Evolutionary conservation across 345 rosid genomes (phyloP), one percentile per base, ranked within the genome.

Genomic region (Psidium guajava): DNA sequence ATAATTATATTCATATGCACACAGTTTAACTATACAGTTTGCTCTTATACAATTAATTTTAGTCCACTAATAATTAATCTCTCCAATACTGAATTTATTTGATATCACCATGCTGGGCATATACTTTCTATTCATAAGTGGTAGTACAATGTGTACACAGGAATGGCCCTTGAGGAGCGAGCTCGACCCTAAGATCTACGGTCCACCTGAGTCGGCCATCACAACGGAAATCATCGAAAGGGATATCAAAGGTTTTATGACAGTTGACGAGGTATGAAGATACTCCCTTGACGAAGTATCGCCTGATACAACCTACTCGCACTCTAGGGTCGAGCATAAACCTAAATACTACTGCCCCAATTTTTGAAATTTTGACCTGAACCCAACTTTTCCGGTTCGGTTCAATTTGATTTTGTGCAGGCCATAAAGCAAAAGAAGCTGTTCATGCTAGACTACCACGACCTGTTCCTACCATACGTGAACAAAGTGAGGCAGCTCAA

Each of bases 101-200:
- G 10, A 61, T 32, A 7, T 15, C 74, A 61, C 11, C 42, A 61
- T 28, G 10, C 15, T 28, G 22, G 42, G 42, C 8, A 28, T 15
- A 28, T 7, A 22, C 42, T 61, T 61, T 28, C 74, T 28, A 28
- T 61, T 14, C 3, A 28, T 61, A 28, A 61, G 4, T 28, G 28
- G 7, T 9, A 57, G 83, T 82, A 3, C 21, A 59, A 77, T 24
- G 83, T 49, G 86, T 12, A 11, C 88, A 9, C 85, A 95, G 99
- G 98, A 96, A 83, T 96, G 96, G 98, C 99, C 98, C 16, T 47
- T 95, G 88, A 92, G 83, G 88, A 95, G 99, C 86, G 83, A 85
- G n/a, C 93, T 96, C 6, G 96, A 96, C 82, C 95, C 98, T 2
- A 74, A 51, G 9, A 86, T 90, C 10, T 96, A 95, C 24, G 98